Evolutionary conservation across 106 monocot species (phyloP).

Genomic region (Phalaenopsis aphrodite): DNA sequence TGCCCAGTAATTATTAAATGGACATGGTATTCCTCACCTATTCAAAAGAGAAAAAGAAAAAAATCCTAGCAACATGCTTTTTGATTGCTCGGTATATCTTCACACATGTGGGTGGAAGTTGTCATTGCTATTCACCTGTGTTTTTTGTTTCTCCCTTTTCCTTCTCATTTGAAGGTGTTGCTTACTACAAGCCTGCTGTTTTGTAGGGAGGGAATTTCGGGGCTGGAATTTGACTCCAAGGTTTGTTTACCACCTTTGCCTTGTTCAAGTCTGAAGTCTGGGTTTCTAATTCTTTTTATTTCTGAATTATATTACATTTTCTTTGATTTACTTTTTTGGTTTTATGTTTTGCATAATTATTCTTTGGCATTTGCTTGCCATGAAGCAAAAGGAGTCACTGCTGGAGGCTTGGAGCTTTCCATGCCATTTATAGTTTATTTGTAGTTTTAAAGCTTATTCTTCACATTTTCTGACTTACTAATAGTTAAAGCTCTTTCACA

Average conservation of each 20-base stretch:
- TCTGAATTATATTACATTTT: background rate
- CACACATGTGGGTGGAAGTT: background rate
- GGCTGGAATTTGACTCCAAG: constrained; percentile 7
- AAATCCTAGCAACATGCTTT: background rate
- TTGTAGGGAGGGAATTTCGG: constrained; percentile 10
- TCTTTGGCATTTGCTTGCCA: background rate
- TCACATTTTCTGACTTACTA: background rate
- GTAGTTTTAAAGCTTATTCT: background rate
- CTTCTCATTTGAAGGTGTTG: background rate
- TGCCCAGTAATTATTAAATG: background rate
- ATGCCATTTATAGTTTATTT: background rate
- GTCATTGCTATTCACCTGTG: background rate
- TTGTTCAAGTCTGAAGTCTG: background rate
- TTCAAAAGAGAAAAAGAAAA: background rate
- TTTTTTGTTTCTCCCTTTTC: background rate
- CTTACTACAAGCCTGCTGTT: background rate
- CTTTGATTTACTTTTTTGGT: background rate
- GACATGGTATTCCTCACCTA: background rate
- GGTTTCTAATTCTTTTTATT: background rate
- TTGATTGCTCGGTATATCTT: background rate
- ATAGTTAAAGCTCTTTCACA: background rate
- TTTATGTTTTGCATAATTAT: background rate
- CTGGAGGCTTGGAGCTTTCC: background rate
- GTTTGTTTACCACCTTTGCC: background rate
- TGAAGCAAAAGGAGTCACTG: background rate